Conservation (phyloP, 495 filamentous ascomycete species). For the Trichoderma virens region DNA sequence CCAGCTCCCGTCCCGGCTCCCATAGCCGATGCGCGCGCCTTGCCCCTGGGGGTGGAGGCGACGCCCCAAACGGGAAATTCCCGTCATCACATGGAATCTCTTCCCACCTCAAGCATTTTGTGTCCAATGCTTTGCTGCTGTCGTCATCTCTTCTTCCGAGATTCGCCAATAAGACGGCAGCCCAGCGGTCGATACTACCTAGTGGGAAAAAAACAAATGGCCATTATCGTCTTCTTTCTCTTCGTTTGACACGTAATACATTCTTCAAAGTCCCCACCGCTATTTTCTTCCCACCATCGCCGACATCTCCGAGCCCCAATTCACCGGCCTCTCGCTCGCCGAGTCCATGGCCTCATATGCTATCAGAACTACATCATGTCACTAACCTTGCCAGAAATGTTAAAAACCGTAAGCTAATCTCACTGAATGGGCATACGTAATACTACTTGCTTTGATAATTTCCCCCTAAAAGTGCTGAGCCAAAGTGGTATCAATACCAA, state of each 20-base stretch:
- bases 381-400: neutral
- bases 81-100: neutral
- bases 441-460: neutral
- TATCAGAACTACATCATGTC: neutral
- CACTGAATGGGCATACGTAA: neutral
- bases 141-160: neutral
- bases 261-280: neutral
- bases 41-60: neutral
- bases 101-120: neutral
- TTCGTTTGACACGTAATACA: neutral
- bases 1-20: neutral
- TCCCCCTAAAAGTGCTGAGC: too few species aligned
- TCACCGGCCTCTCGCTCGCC: neutral
- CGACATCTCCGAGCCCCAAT: constrained; percentile 7
- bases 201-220: neutral
- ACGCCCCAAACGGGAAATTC: neutral
- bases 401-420: neutral
- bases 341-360: too few species aligned
- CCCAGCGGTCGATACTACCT: neutral
- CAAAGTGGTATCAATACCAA: too few species aligned
- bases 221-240: neutral
- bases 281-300: neutral
- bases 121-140: neutral
- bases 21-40: neutral
- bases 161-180: neutral